Conservation (phyloP, 805 yeast species). For the Candida piceae region DNA sequence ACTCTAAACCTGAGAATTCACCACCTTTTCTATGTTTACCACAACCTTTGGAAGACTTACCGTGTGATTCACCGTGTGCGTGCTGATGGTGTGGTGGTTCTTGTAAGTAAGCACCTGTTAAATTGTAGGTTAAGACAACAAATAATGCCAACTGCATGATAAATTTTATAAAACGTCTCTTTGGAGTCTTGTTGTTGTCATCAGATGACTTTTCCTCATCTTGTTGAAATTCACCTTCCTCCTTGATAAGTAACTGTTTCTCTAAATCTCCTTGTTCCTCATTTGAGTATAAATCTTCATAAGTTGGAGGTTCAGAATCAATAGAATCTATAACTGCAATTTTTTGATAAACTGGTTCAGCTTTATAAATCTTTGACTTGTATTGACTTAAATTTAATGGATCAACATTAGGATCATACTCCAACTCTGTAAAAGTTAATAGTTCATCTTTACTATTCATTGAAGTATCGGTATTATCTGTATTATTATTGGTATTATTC, state of each 20-base stretch:
- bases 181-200: background rate
- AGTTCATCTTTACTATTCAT: background rate
- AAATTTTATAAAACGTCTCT: conserved; percentile 1
- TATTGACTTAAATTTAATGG: conserved; percentile 30
- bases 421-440: conserved; percentile 21
- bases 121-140: too few relatives aligned
- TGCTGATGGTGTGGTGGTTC: too few relatives aligned
- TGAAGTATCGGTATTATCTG: background rate
- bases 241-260: too few relatives aligned
- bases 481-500: background rate
- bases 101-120: too few relatives aligned
- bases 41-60: too few relatives aligned
- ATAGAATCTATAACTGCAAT: conserved; percentile 1
- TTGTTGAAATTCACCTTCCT: too few relatives aligned
- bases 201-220: background rate
- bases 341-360: conserved; percentile 16
- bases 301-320: conserved; percentile 6
- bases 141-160: too few relatives aligned
- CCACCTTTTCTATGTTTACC: too few relatives aligned
- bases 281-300: conserved; percentile 4
- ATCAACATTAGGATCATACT: conserved; percentile 27
- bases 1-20: too few relatives aligned
- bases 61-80: too few relatives aligned
- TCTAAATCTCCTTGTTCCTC: too few relatives aligned
- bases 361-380: conserved; percentile 27